Percentiles rank a stretch among this genome's conserved stretches.
These are phyloP conservation scores for Coemansia sp. DNA, from an alignment of 371 early-diverging fungal species.

Conservation along the genomic window DNA sequence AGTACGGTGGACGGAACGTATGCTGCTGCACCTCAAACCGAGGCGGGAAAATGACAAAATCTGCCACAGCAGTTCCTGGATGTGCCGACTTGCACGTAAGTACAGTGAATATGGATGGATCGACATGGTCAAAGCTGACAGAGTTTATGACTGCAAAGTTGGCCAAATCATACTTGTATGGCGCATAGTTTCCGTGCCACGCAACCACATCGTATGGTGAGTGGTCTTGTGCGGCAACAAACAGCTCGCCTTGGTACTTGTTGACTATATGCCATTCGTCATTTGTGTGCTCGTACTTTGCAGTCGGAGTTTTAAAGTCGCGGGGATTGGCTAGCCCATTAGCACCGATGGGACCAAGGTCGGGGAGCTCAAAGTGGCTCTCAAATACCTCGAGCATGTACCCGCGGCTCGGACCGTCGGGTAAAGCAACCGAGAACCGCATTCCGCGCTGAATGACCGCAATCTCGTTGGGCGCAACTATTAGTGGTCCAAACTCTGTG, in stretches of 20 bases:
- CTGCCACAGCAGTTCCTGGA: constrained; percentile 90
- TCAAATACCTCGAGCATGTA: constrained; percentile 89
- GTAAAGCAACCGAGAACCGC: constrained; percentile 75
- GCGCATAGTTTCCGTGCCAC: constrained; percentile 98
- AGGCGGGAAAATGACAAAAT: constrained; percentile 97
- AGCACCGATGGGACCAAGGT: constrained; percentile 94
- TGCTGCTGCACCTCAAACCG: constrained; percentile 91
- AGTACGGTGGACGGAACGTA: constrained; percentile 95
- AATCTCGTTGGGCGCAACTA: constrained; percentile 88
- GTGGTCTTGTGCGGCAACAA: constrained; percentile 73
- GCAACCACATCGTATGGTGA: constrained; percentile 96
- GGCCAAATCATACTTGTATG: constrained; percentile 91
- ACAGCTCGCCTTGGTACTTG: constrained; percentile 84
- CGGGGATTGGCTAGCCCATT: constrained; percentile 95
- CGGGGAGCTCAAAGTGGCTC: constrained; percentile 90
- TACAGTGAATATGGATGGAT: constrained; percentile 95
- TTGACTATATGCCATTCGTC: constrained; percentile 67
- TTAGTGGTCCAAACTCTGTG: constrained; percentile 90
- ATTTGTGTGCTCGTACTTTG: constrained; percentile 70
- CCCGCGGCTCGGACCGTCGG: constrained; percentile 86
- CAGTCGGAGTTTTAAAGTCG: constrained; percentile 88
- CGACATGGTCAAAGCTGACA: constrained; percentile 90
- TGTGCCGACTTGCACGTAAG: constrained; percentile 85
- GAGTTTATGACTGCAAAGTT: constrained; percentile 85
- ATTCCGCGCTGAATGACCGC: constrained; percentile 92